Base-by-base conservation (phyloP, 495 filamentous ascomycete species). In the Clohesyomyces aquaticus region DNA sequence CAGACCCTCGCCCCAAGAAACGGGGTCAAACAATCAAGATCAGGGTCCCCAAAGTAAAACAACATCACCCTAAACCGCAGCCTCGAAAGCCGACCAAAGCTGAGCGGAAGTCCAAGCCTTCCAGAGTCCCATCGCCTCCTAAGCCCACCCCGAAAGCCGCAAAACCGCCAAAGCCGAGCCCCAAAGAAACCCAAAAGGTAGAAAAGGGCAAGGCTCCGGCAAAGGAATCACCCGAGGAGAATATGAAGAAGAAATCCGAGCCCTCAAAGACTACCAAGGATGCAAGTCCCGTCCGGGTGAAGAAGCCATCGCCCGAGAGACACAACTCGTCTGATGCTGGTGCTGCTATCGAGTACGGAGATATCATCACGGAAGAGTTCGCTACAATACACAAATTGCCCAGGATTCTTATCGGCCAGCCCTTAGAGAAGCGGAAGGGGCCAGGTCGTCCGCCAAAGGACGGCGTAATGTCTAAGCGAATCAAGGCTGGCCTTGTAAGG, bases 381-480 rank as follows among this genome's bases (percentile, higher is more conserved):
- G 23, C 55, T 6, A 28, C 38, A 21, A 46, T 26, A 52, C 57
- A 59, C 25, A 35, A 45, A 18, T 50, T 70, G 10, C 59, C 63
- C 3, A 63, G 63, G 18, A 28, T 23, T 11, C 53, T 63, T 18
- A 45, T 70, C 22, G 67, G 67, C 16, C 23, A 47, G 12, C 16
- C 23, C 18, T 18, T 67, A 19, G 54, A 60, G 45, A 63, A 86
- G 71, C 88, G 91, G 55, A 87, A 89, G 55, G 91, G 92, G 11
- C 92, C 92, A 46, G 92, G 92, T 29, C 79, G 92, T 55, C 92
- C 92, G 46, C 92, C 92, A 9, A 96, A 96, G 79, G 88, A 96
- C 74, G 92, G 92, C 6, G 85, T 94, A 71, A 92, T 95, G 84
- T 96, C 91, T 8, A 96, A 96, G 77, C 83, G 91, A 38, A 89